phyloP scores from a whole-genome alignment of 176 grass and related monocot genomes.

The Poa annua region DNA sequence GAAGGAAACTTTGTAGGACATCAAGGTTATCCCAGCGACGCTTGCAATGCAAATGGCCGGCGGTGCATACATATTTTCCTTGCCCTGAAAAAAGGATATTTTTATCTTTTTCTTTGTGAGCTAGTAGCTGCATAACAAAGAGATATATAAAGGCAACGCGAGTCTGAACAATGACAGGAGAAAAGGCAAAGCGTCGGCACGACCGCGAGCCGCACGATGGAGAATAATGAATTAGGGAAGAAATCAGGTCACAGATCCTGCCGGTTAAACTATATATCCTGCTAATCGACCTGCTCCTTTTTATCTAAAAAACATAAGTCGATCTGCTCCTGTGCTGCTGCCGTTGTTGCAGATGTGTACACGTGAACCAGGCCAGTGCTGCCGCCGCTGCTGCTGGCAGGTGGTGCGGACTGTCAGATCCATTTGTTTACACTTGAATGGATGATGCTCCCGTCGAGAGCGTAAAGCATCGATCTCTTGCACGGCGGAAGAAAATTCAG shows the following conservation, averaged over 20 bases:
- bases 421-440: neutral
- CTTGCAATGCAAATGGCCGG: too few relatives aligned
- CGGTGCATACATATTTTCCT: too few relatives aligned
- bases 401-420: neutral
- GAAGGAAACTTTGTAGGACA: too few relatives aligned
- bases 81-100: too few relatives aligned
- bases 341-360: neutral
- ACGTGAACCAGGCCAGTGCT: neutral
- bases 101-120: too few relatives aligned
- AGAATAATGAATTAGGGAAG: neutral
- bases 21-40: too few relatives aligned
- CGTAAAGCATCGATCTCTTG: neutral
- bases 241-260: slow-evolving; percentile 19
- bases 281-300: too few relatives aligned
- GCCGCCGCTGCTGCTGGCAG: neutral
- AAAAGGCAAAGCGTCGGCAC: neutral
- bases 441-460: neutral
- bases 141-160: neutral
- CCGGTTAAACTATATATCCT: neutral
- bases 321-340: neutral
- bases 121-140: neutral
- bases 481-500: too few relatives aligned
- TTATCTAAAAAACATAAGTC: too few relatives aligned
- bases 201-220: neutral
- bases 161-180: neutral